Evolutionary conservation across 2,329 filamentous ascomycete species (phyloP).

Genomic region (Claviceps cyperi): DNA sequence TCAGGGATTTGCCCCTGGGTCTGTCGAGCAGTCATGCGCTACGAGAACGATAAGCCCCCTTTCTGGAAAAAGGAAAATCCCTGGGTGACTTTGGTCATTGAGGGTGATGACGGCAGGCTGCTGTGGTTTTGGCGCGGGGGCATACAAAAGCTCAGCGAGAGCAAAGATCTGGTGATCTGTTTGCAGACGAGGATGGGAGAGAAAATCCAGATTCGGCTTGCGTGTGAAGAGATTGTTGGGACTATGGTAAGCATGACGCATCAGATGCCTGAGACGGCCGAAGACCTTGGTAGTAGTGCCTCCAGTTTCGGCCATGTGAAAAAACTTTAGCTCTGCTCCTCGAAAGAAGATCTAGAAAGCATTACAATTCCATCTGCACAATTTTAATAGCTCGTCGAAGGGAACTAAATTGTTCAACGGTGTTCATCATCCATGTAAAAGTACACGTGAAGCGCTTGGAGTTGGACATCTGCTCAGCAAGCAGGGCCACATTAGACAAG

Average conservation of each 20-base stretch:
- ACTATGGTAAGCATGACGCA: conserved; percentile 25
- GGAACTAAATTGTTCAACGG: no score
- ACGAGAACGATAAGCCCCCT: conserved; percentile 48
- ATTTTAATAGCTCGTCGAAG: no score
- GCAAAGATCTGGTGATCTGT: conserved; percentile 39
- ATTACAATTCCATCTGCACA: not conserved
- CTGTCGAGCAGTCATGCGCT: conserved; percentile 54
- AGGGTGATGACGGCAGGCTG: conserved; percentile 37
- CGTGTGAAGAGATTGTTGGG: conserved; percentile 73
- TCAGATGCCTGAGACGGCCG: conserved; percentile 3
- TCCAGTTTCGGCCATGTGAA: not conserved
- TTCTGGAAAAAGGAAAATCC: conserved; percentile 51
- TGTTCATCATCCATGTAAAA: no score
- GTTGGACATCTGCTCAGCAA: no score
- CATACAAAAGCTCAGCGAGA: conserved; percentile 48
- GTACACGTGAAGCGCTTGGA: no score
- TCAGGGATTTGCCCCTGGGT: conserved; percentile 14
- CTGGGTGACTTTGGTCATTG: conserved; percentile 59
- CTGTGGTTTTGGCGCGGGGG: conserved; percentile 54
- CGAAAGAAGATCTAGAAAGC: not conserved
- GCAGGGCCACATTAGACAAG: no score
- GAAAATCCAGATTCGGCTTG: conserved; percentile 52
- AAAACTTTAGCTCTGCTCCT: no score
- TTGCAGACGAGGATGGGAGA: conserved; percentile 38
- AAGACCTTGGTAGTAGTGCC: no score